Base-by-base conservation (phyloP, 225 moss, liverwort and hornwort genomes). In the Antitrichia curtipendula region DNA sequence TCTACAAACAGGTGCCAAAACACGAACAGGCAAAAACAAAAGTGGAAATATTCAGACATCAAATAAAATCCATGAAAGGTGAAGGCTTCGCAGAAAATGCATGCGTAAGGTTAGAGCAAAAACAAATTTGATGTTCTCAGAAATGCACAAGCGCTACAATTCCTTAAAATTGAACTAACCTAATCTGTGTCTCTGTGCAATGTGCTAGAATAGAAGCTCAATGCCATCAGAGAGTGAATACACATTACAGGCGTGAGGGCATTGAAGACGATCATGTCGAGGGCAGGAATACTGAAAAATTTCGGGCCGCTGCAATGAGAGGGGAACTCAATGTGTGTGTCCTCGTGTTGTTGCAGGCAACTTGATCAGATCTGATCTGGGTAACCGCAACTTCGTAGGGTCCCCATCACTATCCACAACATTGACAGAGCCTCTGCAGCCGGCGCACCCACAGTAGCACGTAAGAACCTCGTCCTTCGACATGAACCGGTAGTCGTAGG, bases 371-470 rank as follows among this genome's bases (percentile, higher is more conserved):
- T 98, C 95, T 53, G 94, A 90, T 75, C 93, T 85, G 59, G 95
- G 91, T 36, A 96, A 89, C 79, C 90, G 76, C 85, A 95, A 77
- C 90, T 92, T 95, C 41, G 88, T 91, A 76, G 97, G 95, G 82
- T 96, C 97, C 52, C 95, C 95, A 84, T 95, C 97, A 75, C 90
- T 82, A 85, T 95, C 97, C 87, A 94, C 89, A 80, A 94, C 91
- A 87, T 98, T 98, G 74, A 98, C 98, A 91, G 96, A 98, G 58
- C 98, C 98, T 91, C 98, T 92, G 92, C 98, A 98, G 70, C 95
- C 97, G 57, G 94, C 77, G 86, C 94, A 95, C 84, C 98, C 98
- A 69, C 98, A 98, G 91, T 98, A 98, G 91, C 98, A 98, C 41
- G 97, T 97, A 24, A 98, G 90, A 54, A 96, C 95, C 88, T 98